Evolutionary conservation across 805 yeast species (phyloP), one percentile per base, ranked within the genome.

Genomic region (Yarrowia divulgata): DNA sequence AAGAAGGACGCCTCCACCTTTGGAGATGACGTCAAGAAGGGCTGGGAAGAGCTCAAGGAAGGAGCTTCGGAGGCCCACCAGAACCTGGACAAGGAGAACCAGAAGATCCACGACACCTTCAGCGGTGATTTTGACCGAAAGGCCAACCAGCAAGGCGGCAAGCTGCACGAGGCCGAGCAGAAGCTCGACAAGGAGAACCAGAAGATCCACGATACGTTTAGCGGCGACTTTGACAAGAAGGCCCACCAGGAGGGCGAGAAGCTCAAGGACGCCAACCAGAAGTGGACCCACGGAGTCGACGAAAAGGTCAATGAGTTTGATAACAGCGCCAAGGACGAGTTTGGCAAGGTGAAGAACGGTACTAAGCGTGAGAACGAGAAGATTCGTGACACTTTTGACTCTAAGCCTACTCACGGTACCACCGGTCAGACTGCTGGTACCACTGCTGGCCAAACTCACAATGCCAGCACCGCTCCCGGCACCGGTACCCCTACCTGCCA

Each of bases 61-160:
- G 45, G 32, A 8, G 66, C 66, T 18, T 12, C 34, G 4, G 40
- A 34, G 2, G 52, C 52, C 14, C 46, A 40, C n/a, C 35, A 64
- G 37, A 54, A 64, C 10, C 37, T 64, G 32, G 12, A 49, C 49
- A 49, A 64, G 48, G 60, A 49, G 35, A 45, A 62, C 45, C 18
- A 62, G 57, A 45, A 62, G 67, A 35, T 43, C 9, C 67, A 46
- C 18, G 57, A 62, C 29, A 57, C 63, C 39, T 57, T 57, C 39
- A 23, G 29, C 29, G 29, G 63, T 9, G 67, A 62, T 23, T 45
- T 62, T 18, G 57, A 62, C 43, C 46, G 46, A 45, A 43, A 62
- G 57, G 57, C 45, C 16, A 23, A 57, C 39, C 6, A 29, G 48
- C 32, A 43, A 13, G 50, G 35, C 43, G 48, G 42, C 32, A 54